phyloP scores from a whole-genome alignment of 352 stramenopile species.

The Phytophthora vignae region DNA sequence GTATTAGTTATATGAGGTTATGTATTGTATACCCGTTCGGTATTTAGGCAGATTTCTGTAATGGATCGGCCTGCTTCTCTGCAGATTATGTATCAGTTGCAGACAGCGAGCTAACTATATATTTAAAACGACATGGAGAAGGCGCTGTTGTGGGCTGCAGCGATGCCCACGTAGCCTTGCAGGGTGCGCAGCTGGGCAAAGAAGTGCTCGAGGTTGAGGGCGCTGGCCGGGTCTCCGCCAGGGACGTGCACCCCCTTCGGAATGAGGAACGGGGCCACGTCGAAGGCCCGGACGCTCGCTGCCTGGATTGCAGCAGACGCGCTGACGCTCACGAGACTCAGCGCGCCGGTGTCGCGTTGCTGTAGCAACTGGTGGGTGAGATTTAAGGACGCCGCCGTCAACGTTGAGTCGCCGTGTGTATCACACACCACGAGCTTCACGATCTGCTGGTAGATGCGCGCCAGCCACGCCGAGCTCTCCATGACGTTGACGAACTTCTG shows the following conservation, averaged over 20 bases:
- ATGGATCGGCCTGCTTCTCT: too few species aligned
- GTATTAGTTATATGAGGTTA: too few species aligned
- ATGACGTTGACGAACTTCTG: slow-evolving; percentile 47
- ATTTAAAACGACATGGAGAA: slow-evolving; percentile 52
- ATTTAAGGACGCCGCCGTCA: not conserved
- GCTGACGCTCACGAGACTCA: slow-evolving; percentile 62
- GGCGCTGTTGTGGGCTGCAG: slow-evolving; percentile 40
- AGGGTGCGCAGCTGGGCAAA: slow-evolving; percentile 70
- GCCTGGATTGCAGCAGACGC: slow-evolving; percentile 28
- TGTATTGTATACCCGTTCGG: too few species aligned
- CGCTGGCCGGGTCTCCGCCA: slow-evolving; percentile 14
- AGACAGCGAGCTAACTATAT: too few species aligned
- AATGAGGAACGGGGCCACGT: slow-evolving; percentile 44
- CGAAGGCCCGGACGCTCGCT: slow-evolving; percentile 46
- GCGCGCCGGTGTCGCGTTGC: slow-evolving; percentile 36
- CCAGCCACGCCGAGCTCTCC: slow-evolving; percentile 53
- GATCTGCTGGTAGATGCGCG: slow-evolving; percentile 51
- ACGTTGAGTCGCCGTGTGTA: slow-evolving; percentile 17
- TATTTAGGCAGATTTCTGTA: too few species aligned
- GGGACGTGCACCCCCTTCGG: slow-evolving; percentile 57
- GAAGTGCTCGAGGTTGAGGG: slow-evolving; percentile 60
- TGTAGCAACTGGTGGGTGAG: slow-evolving; percentile 29
- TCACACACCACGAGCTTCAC: slow-evolving; percentile 40
- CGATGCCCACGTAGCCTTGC: slow-evolving; percentile 50
- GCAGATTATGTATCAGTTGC: too few species aligned